These are phyloP conservation scores for Nemania diffusa DNA, from an alignment of 2,329 filamentous ascomycete genomes.

Conservation along the genomic window DNA sequence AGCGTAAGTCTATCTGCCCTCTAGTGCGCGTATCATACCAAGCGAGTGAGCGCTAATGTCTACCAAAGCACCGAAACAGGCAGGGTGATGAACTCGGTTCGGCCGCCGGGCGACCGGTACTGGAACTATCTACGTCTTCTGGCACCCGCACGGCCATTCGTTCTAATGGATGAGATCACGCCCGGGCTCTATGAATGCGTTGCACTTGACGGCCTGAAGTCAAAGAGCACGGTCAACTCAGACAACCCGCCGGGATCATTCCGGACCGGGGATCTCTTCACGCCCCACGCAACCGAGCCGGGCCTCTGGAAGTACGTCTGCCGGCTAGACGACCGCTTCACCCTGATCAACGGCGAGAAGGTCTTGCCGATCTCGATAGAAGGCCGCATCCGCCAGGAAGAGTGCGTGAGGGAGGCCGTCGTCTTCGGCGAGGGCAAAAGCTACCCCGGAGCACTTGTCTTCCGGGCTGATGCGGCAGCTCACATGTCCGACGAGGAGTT, in stretches of 20 bases:
- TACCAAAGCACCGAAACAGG: slow-evolving; percentile 63
- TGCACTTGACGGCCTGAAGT: slow-evolving; percentile 47
- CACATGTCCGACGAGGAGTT: slow-evolving; percentile 57
- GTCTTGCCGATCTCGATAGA: slow-evolving; percentile 61
- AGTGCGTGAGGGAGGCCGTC: slow-evolving; percentile 64
- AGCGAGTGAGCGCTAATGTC: slow-evolving; percentile 10
- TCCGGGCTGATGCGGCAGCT: slow-evolving; percentile 59
- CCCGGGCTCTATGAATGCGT: slow-evolving; percentile 49
- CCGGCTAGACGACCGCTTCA: slow-evolving; percentile 58
- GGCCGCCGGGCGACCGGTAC: slow-evolving; percentile 59
- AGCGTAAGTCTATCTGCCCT: slow-evolving; percentile 49
- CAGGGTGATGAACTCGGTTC: slow-evolving; percentile 65
- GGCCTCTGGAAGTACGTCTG: slow-evolving; percentile 59
- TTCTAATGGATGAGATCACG: slow-evolving; percentile 52
- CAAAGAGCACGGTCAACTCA: slow-evolving; percentile 51
- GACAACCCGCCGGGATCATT: slow-evolving; percentile 58
- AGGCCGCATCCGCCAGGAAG: slow-evolving; percentile 62
- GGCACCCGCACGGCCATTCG: slow-evolving; percentile 53
- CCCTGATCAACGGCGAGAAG: slow-evolving; percentile 60
- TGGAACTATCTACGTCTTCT: slow-evolving; percentile 66
- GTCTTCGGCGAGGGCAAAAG: slow-evolving; percentile 66
- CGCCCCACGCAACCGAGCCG: slow-evolving; percentile 54
- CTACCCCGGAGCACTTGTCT: slow-evolving; percentile 63
- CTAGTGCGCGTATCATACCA: not conserved
- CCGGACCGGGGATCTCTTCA: slow-evolving; percentile 58